Conservation (phyloP, 495 filamentous ascomycete species). For the Oidiodendron maius region DNA sequence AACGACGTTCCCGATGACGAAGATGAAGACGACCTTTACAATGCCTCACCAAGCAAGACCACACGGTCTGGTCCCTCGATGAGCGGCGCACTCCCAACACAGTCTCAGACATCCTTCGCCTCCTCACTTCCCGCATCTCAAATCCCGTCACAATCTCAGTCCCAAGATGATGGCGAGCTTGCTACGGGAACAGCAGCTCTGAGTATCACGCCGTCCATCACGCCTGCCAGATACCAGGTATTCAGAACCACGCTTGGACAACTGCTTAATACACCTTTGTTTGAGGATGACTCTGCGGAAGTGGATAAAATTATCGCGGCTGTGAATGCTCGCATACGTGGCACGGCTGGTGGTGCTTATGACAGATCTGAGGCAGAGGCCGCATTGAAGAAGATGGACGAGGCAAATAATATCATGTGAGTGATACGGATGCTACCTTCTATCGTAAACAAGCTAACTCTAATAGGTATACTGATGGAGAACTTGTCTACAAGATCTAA, state of each 20-base stretch:
- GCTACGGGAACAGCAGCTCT: constrained; percentile 15
- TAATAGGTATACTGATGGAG: constrained; percentile 32
- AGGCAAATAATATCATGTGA: constrained; percentile 88
- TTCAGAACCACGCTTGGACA: constrained; percentile 80
- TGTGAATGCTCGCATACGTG: constrained; percentile 65
- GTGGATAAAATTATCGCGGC: constrained; percentile 69
- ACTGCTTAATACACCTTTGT: constrained; percentile 70
- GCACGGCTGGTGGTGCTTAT: constrained; percentile 50
- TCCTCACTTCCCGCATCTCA: constrained; percentile 62
- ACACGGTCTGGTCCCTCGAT: constrained; percentile 30
- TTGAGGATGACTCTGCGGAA: constrained; percentile 72
- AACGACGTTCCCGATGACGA: constrained; percentile 22
- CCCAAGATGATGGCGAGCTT: constrained; percentile 20
- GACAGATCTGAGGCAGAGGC: constrained; percentile 63
- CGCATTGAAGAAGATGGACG: constrained; percentile 74
- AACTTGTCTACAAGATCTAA: constrained; percentile 46
- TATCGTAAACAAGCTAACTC: no score
- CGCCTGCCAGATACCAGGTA: constrained; percentile 54
- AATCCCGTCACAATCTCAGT: constrained; percentile 44
- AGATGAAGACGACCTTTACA: constrained; percentile 53
- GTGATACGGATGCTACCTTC: constrained; percentile 38
- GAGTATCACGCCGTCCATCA: constrained; percentile 31
- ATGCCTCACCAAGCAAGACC: constrained; percentile 39
- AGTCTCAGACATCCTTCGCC: constrained; percentile 59
- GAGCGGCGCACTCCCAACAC: constrained; percentile 31